phyloP scores from a whole-genome alignment of 805 yeast species.

The Barnettozyma vustinii region DNA sequence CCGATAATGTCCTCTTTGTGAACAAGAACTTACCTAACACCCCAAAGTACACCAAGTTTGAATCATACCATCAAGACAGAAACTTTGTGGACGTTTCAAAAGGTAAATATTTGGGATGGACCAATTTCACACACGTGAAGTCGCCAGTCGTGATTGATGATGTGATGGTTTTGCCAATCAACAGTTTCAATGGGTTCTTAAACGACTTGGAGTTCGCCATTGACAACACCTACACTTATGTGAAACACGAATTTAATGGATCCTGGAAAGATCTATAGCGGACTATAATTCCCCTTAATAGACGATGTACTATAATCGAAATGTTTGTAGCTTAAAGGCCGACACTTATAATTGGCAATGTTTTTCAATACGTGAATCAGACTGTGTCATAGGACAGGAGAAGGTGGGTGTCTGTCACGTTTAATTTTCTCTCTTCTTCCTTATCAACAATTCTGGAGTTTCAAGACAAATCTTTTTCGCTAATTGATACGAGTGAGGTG shows the following conservation, averaged over 20 bases:
- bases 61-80: constrained; percentile 11
- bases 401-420: no score
- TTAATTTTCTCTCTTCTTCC: no score
- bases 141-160: constrained; percentile 18
- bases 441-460: no score
- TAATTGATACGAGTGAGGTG: no score
- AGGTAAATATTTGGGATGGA: constrained; percentile 16
- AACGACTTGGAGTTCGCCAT: constrained; percentile 10
- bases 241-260: constrained; percentile 20
- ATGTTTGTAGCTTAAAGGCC: no score
- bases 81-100: constrained; percentile 4
- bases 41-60: constrained; percentile 9
- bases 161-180: constrained; percentile 17
- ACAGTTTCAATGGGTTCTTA: constrained; percentile 18
- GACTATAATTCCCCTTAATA: neutral
- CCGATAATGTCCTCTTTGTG: neutral
- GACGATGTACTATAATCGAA: no score
- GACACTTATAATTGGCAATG: no score
- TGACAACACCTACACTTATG: constrained; percentile 9
- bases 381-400: no score
- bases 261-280: constrained; percentile 14
- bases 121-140: constrained; percentile 14
- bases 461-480: no score
- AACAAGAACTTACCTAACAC: constrained; percentile 33
- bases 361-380: no score